phyloP scores from a whole-genome alignment of 257 asterid genomes.

The Eustoma russellianum region DNA sequence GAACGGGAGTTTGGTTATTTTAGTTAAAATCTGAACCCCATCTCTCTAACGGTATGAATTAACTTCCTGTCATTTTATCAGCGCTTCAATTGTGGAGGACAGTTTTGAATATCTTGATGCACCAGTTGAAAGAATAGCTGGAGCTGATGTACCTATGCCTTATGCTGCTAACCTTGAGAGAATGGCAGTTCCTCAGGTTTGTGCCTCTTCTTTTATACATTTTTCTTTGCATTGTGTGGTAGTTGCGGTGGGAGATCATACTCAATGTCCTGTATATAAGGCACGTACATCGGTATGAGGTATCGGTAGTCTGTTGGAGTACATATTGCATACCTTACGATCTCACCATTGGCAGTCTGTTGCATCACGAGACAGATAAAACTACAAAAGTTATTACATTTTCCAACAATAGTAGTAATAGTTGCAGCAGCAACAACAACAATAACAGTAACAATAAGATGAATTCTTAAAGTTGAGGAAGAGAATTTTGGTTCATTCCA shows the following conservation, averaged over 20 bases:
- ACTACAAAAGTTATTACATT: too few relatives aligned
- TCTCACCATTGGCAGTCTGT: background rate
- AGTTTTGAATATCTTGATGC: slow-evolving; percentile 65
- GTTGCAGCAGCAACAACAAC: too few relatives aligned
- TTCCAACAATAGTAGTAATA: too few relatives aligned
- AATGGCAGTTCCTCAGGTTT: slow-evolving; percentile 58
- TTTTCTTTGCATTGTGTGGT: background rate
- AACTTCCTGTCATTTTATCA: slow-evolving; percentile 14
- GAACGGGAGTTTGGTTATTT: too few relatives aligned
- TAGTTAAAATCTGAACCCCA: too few relatives aligned
- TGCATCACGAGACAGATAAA: too few relatives aligned
- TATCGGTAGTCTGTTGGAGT: background rate
- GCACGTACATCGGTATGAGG: too few relatives aligned
- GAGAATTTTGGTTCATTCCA: too few relatives aligned
- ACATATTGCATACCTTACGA: background rate
- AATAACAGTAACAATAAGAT: too few relatives aligned
- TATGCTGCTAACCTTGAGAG: slow-evolving; percentile 66
- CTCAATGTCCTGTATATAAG: background rate
- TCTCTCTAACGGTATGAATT: too few relatives aligned
- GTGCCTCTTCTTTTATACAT: background rate
- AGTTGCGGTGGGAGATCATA: background rate
- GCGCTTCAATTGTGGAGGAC: slow-evolving; percentile 53
- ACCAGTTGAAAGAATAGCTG: slow-evolving; percentile 54
- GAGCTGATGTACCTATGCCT: slow-evolving; percentile 73
- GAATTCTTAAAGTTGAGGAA: too few relatives aligned